phyloP scores from a whole-genome alignment of 345 rosid genomes.

The Physaria fendleri region DNA sequence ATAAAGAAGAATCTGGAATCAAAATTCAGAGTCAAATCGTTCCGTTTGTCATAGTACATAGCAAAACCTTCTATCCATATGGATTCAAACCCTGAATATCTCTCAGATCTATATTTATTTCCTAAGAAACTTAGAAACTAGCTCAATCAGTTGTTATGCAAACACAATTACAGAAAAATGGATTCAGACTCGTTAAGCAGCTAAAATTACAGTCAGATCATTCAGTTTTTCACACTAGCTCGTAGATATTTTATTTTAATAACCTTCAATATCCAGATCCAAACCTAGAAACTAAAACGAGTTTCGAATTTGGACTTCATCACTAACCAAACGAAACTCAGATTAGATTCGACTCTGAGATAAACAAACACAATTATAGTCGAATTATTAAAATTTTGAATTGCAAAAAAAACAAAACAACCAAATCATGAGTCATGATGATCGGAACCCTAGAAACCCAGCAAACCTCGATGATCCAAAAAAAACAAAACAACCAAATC shows the following conservation, averaged over 20 bases:
- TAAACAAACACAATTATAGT: neutral
- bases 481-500: neutral
- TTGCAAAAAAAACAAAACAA: neutral
- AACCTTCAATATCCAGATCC: neutral
- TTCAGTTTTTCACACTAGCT: neutral
- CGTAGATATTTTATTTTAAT: neutral
- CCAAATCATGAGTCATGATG: neutral
- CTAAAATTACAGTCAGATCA: neutral
- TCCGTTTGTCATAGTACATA: neutral
- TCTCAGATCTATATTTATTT: neutral
- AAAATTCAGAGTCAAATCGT: neutral
- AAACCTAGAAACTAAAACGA: slow-evolving; percentile 7
- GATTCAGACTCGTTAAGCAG: neutral
- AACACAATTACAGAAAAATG: neutral
- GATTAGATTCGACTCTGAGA: neutral
- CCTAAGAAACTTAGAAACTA: neutral
- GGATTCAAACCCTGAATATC: neutral
- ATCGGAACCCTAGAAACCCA: slow-evolving; percentile 23
- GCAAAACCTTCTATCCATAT: neutral
- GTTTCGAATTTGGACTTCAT: neutral
- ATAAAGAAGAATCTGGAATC: neutral
- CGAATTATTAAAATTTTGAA: neutral
- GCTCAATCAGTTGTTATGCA: neutral
- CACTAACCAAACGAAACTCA: neutral
- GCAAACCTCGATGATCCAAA: too few relatives aligned